phyloP scores from a whole-genome alignment of 108 stramenopile genomes.

The Aurantiochytrium sp. region DNA sequence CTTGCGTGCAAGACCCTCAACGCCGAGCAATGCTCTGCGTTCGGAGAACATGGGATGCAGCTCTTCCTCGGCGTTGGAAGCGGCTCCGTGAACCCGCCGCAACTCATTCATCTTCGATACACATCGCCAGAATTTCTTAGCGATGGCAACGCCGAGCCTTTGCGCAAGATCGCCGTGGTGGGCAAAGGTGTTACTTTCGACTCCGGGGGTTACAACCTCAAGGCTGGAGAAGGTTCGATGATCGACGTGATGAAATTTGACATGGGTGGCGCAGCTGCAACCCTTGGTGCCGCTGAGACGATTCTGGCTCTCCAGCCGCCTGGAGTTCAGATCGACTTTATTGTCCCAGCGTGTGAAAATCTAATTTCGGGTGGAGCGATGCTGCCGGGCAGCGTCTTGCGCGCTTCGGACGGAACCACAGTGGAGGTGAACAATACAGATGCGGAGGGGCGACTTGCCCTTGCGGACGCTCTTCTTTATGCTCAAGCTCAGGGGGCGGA shows the following conservation, averaged over 20 bases:
- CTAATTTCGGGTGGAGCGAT: constrained; percentile 45
- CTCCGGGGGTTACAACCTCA: constrained; percentile 99
- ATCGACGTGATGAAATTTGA: constrained; percentile 99
- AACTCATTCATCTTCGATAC: constrained; percentile 93
- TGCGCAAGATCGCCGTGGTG: constrained; percentile 72
- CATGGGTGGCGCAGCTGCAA: constrained; percentile 85
- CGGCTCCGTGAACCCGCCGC: constrained; percentile 77
- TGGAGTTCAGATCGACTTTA: constrained; percentile 34
- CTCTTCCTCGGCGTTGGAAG: constrained; percentile 84
- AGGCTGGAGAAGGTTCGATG: constrained; percentile 69
- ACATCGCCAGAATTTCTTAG: constrained; percentile 36
- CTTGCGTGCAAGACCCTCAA: constrained; percentile 68
- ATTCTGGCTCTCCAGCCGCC: neutral
- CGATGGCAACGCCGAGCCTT: constrained; percentile 22
- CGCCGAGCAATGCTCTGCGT: constrained; percentile 67
- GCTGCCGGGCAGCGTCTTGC: constrained; percentile 47
- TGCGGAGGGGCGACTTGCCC: constrained; percentile 57
- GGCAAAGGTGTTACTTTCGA: constrained; percentile 96
- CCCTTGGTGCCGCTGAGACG: constrained; percentile 70
- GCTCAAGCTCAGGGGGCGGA: neutral
- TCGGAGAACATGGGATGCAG: constrained; percentile 71
- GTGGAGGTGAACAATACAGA: constrained; percentile 57
- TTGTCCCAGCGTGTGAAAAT: constrained; percentile 50
- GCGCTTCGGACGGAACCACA: constrained; percentile 40
- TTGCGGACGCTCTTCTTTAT: constrained; percentile 45